Base-by-base conservation (phyloP, 768 basidiomycete species). In the Leucosporidium creatinivorum region DNA sequence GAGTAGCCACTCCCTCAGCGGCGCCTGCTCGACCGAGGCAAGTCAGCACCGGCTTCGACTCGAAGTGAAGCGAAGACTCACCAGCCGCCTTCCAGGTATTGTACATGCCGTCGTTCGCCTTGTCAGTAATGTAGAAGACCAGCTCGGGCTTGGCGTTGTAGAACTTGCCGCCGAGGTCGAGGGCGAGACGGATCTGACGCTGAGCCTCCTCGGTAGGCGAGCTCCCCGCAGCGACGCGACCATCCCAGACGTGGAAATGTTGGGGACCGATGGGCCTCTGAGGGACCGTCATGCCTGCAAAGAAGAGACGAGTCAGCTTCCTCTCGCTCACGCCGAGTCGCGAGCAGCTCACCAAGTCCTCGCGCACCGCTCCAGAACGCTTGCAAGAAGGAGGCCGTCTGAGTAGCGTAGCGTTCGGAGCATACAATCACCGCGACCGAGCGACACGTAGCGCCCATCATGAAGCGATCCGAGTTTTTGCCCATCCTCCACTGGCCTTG, bases 1-100 rank as follows among this genome's bases (percentile, higher is more conserved):
- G 69, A 10, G 62, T 61, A 0, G 61, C 62, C 50, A 70, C 31
- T 1, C 69, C 65, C 17, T 31, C 21, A 19, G 23, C 21, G 30
- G 30, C 30, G 55, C 55, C 55, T 57, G 55, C 31, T n/a, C n/a
- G 26, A 52, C 4, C n/a, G 51, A 52, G 8, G 51, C 51, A 3
- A 26, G 17, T 52, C n/a, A 52, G n/a, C 26, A 9, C 9, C 23
- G 51, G 51, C 15, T 23, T n/a, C 8, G n/a, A n/a, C n/a, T n/a
- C 26, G 8, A 5, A 3, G 6, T 9, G n/a, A 52, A 23, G 51
- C n/a, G 23, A n/a, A 7, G 17, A 44, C 39, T 44, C 39, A 44
- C 39, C 39, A 17, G 39, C 39, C 2, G 39, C 39, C 13, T 44
- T 44, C 39, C 39, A 44, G 2, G 39, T 9, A 13, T 44, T 52